Conservation (phyloP, 192 early-diverging fungal species). For the Coemansia sp. region DNA sequence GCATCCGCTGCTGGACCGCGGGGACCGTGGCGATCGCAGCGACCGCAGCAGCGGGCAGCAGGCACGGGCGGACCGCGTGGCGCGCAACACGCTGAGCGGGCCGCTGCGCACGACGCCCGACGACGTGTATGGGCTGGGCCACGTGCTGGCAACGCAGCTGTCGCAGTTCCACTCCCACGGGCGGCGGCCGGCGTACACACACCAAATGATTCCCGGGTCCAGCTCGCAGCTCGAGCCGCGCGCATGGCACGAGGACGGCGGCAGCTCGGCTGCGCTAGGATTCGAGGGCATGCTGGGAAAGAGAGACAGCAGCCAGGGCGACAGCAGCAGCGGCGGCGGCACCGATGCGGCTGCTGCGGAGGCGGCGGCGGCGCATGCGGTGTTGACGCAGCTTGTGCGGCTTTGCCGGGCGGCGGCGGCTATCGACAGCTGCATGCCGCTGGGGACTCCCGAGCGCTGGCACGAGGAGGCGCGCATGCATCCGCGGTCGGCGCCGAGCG, state of each 20-base stretch:
- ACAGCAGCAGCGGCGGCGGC: no score
- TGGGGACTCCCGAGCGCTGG: conserved; percentile 77
- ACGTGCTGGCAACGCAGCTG: conserved; percentile 29
- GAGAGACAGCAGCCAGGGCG: no score
- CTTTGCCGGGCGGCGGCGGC: conserved; percentile 38
- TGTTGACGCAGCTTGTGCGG: conserved; percentile 32
- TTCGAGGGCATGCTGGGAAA: background rate
- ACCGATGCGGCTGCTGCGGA: conserved; percentile 9
- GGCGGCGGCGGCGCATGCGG: conserved; percentile 10
- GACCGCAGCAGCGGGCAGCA: conserved; percentile 21
- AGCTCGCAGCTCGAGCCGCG: conserved; percentile 7
- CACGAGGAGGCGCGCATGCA: conserved; percentile 80
- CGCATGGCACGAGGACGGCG: background rate
- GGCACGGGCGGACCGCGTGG: conserved; percentile 41
- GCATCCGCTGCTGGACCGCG: conserved; percentile 32
- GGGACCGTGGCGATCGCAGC: conserved; percentile 14
- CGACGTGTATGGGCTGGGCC: conserved; percentile 38
- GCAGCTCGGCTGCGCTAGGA: background rate
- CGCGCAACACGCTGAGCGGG: conserved; percentile 22
- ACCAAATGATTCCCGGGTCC: conserved; percentile 18
- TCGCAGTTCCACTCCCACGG: conserved; percentile 29
- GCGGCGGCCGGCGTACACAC: conserved; percentile 33
- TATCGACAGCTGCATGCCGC: conserved; percentile 65
- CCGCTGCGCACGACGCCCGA: conserved; percentile 24
- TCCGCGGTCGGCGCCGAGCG: conserved; percentile 60